phyloP scores from a whole-genome alignment of 2,329 filamentous ascomycete genomes.

The Epichloe aotearoae region DNA sequence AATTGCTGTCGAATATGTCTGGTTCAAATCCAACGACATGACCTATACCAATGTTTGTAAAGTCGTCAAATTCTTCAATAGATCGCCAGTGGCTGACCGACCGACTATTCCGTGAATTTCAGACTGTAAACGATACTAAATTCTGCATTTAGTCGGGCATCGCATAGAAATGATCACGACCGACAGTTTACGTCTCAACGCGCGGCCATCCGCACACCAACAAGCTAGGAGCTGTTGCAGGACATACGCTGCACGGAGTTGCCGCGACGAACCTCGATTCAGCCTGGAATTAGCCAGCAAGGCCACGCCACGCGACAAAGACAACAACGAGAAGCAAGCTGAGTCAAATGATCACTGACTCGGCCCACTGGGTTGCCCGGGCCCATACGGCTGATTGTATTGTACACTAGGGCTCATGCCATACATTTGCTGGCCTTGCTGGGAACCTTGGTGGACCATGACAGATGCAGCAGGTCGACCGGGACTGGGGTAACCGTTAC shows the following conservation, averaged over 20 bases:
- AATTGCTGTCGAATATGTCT: conserved; percentile 43
- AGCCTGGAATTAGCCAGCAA: background rate
- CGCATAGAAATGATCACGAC: background rate
- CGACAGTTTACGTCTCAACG: background rate
- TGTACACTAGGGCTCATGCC: conserved; percentile 64
- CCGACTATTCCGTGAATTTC: background rate
- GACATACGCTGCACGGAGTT: background rate
- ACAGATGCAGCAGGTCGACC: conserved; percentile 66
- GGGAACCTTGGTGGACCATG: conserved; percentile 92
- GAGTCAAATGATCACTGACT: conserved; percentile 44
- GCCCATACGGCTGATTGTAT: conserved; percentile 61
- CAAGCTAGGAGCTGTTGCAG: background rate
- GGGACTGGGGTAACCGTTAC: conserved; percentile 79
- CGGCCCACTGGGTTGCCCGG: conserved; percentile 53
- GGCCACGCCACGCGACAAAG: background rate
- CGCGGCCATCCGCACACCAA: background rate
- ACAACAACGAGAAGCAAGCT: background rate
- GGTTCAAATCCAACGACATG: conserved; percentile 22
- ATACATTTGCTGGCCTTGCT: conserved; percentile 71
- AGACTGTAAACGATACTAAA: conserved; percentile 2
- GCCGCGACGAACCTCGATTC: background rate
- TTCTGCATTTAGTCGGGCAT: background rate
- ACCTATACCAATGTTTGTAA: conserved; percentile 4
- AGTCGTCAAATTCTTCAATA: conserved; percentile 3
- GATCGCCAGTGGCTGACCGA: background rate